Conservation (phyloP, 768 basidiomycete species). For the Rhizopogon vinicolor region DNA sequence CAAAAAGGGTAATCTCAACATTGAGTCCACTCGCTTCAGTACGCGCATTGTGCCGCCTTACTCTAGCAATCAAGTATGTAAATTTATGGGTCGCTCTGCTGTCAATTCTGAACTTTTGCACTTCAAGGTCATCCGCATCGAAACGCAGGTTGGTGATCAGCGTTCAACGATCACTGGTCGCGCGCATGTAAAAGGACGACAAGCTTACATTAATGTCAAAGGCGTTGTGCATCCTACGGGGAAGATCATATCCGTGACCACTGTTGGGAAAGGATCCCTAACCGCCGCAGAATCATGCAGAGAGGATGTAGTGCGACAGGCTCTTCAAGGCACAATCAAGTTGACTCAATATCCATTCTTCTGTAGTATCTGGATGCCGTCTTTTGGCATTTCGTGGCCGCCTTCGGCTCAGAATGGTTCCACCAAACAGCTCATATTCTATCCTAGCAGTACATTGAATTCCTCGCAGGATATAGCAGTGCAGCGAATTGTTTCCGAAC, state of each 20-base stretch:
- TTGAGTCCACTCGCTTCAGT: slow-evolving; percentile 38
- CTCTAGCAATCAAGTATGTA: slow-evolving; percentile 35
- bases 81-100: neutral
- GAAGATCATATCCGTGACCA: slow-evolving; percentile 32
- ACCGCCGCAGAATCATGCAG: slow-evolving; percentile 48
- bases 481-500: slow-evolving; percentile 22
- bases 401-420: neutral
- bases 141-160: neutral
- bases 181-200: slow-evolving; percentile 32
- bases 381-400: slow-evolving; percentile 14
- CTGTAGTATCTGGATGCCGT: slow-evolving; percentile 23
- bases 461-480: slow-evolving; percentile 24
- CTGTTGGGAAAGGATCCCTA: slow-evolving; percentile 48
- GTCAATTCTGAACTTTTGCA: neutral
- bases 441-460: slow-evolving; percentile 14
- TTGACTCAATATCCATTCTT: slow-evolving; percentile 22
- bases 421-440: neutral
- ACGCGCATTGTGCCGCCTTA: slow-evolving; percentile 37
- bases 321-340: slow-evolving; percentile 11
- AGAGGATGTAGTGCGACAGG: slow-evolving; percentile 14
- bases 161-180: slow-evolving; percentile 11
- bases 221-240: slow-evolving; percentile 9
- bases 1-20: slow-evolving; percentile 26
- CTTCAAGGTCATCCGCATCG: slow-evolving; percentile 16
- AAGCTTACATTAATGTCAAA: slow-evolving; percentile 25